phyloP scores from a whole-genome alignment of 495 filamentous ascomycete species.

The Haplographium delicatum region DNA sequence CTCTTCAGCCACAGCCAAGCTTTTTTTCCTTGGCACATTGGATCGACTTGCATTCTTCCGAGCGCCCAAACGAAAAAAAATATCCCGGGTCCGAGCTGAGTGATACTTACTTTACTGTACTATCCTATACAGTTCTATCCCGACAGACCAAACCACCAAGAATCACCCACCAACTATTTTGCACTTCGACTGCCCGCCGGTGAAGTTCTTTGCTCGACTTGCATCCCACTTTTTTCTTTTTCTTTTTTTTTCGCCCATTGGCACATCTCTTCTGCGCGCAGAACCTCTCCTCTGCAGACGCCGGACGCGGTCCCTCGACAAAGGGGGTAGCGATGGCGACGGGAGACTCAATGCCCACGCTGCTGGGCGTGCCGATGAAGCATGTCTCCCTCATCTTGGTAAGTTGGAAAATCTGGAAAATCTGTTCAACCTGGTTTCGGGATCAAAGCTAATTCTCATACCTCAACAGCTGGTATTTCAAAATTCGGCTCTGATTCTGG shows the following conservation, averaged over 20 bases:
- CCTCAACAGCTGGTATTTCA: slow-evolving; percentile 64
- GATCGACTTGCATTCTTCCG: background rate
- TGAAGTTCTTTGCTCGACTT: background rate
- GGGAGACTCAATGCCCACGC: slow-evolving; percentile 26
- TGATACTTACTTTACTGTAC: background rate
- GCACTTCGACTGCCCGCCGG: background rate
- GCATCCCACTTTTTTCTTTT: too few relatives aligned
- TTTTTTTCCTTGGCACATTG: background rate
- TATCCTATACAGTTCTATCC: slow-evolving; percentile 8
- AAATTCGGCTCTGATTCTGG: slow-evolving; percentile 73
- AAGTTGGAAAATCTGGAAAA: slow-evolving; percentile 28
- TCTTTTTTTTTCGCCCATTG: too few relatives aligned
- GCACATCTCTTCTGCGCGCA: background rate
- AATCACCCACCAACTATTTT: background rate
- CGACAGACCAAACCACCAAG: background rate
- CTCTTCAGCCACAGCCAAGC: background rate
- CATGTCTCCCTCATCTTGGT: slow-evolving; percentile 75
- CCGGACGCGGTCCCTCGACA: background rate
- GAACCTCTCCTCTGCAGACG: background rate
- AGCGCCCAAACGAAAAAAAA: background rate
- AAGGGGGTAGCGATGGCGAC: slow-evolving; percentile 11
- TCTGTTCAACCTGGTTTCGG: background rate
- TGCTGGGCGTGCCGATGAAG: slow-evolving; percentile 68
- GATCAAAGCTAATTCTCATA: too few relatives aligned
- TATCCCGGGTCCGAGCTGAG: background rate